Evolutionary conservation across 768 basidiomycete genomes (phyloP), one percentile per base, ranked within the genome.

Genomic region (Lactarius hatsudake): DNA sequence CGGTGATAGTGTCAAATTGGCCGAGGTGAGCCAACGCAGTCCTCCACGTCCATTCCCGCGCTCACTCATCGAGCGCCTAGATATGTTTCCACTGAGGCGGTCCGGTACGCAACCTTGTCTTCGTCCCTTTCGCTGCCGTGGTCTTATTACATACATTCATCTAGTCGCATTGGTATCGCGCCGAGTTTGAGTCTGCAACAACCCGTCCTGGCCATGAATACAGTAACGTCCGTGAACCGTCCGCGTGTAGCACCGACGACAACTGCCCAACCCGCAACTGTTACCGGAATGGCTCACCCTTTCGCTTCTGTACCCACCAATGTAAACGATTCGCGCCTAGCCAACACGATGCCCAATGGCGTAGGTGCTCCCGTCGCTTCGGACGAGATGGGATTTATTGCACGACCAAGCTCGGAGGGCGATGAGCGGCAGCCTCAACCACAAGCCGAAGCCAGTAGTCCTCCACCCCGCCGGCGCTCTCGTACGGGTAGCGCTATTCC

Each of bases 1-100:
- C 92, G 20, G 83, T 94, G 20, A 87, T 91, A 55, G 81, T 94
- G 42, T 92, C 92, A 5, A 93, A 93, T 71, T 94, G 92, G 92
- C 90, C 89, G 71, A 84, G 88, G 91, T 90, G 68, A 55, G 87
- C 78, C 40, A 30, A 38, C 13, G 8, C 17, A 42, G 58, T 23
- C 58, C 36, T 59, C 53, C 8, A 15, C 10, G 7, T 57, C 18
- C 8, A 55, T 40, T 34, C 26, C 28, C 62, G 55, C 38, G n/a
- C 59, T 68, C 32, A 70, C 63, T 42, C 15, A 45, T 18, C n/a
- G 66, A 17, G n/a, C 65, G 40, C 67, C 28, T 38, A 92, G 92
- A 72, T 79, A 79, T 54, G 87, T 90, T 9, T 93, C 91, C 1
- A 78, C 82, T 20, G 90, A 92, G 75, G 90, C 91, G 36, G 81